Percentiles rank a stretch among this genome's conserved stretches.
Evolutionary conservation across 352 stramenopile species (phyloP).

Genomic region (Phytophthora agathidicida): DNA sequence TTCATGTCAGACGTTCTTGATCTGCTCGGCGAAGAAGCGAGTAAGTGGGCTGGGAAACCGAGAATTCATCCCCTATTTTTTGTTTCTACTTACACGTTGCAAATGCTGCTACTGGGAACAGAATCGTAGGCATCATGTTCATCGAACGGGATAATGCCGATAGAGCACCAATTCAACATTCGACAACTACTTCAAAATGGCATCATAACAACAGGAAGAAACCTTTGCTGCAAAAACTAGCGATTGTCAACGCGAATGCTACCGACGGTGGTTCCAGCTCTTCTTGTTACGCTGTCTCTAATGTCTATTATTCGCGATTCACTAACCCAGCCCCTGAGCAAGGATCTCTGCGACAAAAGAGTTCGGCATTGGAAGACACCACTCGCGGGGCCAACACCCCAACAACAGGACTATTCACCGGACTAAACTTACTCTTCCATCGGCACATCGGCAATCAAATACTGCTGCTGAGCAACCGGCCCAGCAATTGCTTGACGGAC

Average conservation of each 20-base stretch:
- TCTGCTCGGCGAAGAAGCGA: constrained; percentile 77
- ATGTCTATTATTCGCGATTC: not conserved
- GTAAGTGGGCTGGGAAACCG: constrained; percentile 25
- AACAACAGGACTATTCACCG: not conserved
- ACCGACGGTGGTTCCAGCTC: too few species aligned
- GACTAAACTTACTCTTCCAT: constrained; percentile 52
- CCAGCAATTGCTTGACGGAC: constrained; percentile 9
- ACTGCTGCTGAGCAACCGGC: constrained; percentile 18
- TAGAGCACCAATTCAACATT: not conserved
- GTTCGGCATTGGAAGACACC: constrained; percentile 39
- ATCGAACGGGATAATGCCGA: too few species aligned
- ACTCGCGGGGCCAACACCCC: constrained; percentile 31
- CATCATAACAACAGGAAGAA: too few species aligned
- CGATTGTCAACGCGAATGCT: too few species aligned
- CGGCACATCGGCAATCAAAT: constrained; percentile 35
- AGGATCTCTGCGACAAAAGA: not conserved
- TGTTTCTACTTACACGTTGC: not conserved
- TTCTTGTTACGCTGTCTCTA: constrained; percentile 13
- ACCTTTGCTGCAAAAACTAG: too few species aligned
- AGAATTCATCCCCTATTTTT: not conserved
- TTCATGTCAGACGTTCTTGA: constrained; percentile 94
- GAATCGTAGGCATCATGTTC: too few species aligned
- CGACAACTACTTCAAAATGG: not conserved
- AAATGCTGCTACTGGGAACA: constrained; percentile 4
- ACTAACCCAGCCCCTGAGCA: constrained; percentile 10